Base-by-base conservation (phyloP, 352 stramenopile genomes). In the Globisporangium parvum region DNA sequence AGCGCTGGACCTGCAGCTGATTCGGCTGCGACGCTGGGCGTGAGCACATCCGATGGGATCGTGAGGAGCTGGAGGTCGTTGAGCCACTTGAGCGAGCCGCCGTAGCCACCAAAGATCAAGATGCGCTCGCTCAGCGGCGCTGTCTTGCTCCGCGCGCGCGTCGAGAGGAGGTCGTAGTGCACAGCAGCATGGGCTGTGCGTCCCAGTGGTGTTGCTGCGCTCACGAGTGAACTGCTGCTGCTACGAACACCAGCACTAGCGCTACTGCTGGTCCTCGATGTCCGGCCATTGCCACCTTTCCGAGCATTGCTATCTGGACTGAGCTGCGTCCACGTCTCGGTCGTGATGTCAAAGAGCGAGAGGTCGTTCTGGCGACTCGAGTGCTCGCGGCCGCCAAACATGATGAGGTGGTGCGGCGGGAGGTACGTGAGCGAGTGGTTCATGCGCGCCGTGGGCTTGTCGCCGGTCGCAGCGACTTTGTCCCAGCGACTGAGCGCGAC, bases 41-140 rank as follows among this genome's bases (percentile, higher is more conserved):
- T 12, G n/a, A 62, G 35, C 31, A 52, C 41, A 21, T 47, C 18
- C 9, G 31, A 20, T 2, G 56, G 41, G 5, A 78, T 45, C 21
- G 62, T 57, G 20, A 91, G 67, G 20, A 85, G 35, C 44, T 85
- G 65, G 33, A 86, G n/a, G 55, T 91, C 80, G 55, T 87, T 74
- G 1, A 88, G 66, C 80, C 80, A 91, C 2, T 53, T 55, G 47
- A 79, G 71, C 1, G 66, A 71, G 0, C 80, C 80, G 44, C 73
- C 73, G 40, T 91, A 91, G 23, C 80, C 80, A 1, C 80, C 80
- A 46, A 91, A 91, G 5, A 91, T 48, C 33, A 91, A 39, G 14
- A 88, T 23, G 15, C 67, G 70, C 53, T 83, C 62, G 47, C 39
- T n/a, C 31, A 63, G 58, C 6, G 24, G 33, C 6, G 47, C 6